These are phyloP conservation scores for Hyphopichia burtonii DNA, from an alignment of 1,139 yeast species.

Conservation along the genomic window DNA sequence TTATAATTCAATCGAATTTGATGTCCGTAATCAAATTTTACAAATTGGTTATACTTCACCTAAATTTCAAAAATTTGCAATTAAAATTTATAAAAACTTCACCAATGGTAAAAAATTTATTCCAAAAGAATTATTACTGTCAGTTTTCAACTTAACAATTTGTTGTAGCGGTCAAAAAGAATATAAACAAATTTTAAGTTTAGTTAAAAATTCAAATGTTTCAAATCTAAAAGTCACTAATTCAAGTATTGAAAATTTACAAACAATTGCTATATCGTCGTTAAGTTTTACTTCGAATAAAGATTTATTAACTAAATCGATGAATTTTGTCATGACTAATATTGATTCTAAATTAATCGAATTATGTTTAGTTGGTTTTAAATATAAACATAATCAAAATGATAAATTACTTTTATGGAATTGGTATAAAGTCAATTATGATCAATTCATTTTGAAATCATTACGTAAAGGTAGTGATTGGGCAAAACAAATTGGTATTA, in stretches of 20 bases:
- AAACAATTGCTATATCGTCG: slow-evolving; percentile 53
- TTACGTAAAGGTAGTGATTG: slow-evolving; percentile 44
- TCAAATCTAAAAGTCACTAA: slow-evolving; percentile 35
- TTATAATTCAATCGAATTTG: slow-evolving; percentile 31
- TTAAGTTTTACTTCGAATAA: slow-evolving; percentile 47
- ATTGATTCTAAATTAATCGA: slow-evolving; percentile 56
- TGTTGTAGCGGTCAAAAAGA: slow-evolving; percentile 42
- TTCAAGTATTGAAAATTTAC: slow-evolving; percentile 35
- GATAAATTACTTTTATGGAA: slow-evolving; percentile 39
- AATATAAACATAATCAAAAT: slow-evolving; percentile 18
- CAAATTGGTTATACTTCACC: slow-evolving; percentile 28
- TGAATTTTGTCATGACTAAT: slow-evolving; percentile 56
- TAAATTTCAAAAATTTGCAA: slow-evolving; percentile 31
- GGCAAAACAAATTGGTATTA: slow-evolving; percentile 37
- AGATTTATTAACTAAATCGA: slow-evolving; percentile 49
- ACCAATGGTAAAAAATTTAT: slow-evolving; percentile 37
- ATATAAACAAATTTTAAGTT: slow-evolving; percentile 54
- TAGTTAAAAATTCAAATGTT: slow-evolving; percentile 48
- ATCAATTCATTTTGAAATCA: slow-evolving; percentile 48
- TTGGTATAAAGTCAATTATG: slow-evolving; percentile 56
- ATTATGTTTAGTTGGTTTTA: slow-evolving; percentile 52
- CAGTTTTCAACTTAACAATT: slow-evolving; percentile 33
- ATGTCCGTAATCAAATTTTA: slow-evolving; percentile 41
- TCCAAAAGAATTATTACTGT: slow-evolving; percentile 46
- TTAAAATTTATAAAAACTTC: slow-evolving; percentile 40